Conservation (phyloP, 2,329 filamentous ascomycete species). For the Colletotrichum gloeosporioides region DNA sequence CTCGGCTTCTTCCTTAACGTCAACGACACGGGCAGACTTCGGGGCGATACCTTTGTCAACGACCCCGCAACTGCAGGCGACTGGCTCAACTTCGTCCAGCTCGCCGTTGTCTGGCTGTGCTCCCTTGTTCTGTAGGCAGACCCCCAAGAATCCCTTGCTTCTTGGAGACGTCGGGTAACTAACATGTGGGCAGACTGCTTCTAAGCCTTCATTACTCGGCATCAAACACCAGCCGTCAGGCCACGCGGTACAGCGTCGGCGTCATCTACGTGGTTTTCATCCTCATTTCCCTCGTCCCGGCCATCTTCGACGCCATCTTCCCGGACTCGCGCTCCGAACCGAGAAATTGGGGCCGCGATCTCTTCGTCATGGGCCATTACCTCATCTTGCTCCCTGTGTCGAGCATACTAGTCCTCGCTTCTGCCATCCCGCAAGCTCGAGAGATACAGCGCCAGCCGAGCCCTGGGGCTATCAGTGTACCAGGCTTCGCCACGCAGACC, state of each 20-base stretch:
- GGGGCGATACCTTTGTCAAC: not conserved
- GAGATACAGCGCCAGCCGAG: not conserved
- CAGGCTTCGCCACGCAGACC: not conserved
- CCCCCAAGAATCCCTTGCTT: not conserved
- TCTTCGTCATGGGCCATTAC: not conserved
- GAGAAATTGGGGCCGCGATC: not conserved
- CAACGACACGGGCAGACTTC: not conserved
- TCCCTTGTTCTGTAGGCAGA: not conserved
- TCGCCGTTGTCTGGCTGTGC: not conserved
- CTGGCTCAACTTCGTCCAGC: slow-evolving; percentile 11
- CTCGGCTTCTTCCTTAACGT: not conserved
- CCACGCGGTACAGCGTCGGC: not conserved
- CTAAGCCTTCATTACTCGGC: not conserved
- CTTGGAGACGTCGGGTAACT: not conserved
- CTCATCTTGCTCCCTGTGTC: not conserved
- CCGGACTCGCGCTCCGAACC: not conserved
- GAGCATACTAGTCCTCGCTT: not conserved
- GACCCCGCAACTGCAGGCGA: not conserved
- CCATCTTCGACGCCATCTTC: not conserved
- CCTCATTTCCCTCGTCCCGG: not conserved
- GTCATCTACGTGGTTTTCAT: not conserved
- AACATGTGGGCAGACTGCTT: not conserved
- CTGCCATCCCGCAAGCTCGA: not conserved
- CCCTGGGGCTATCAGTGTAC: not conserved
- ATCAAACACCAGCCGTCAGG: no score